Base-by-base conservation (phyloP, 306 rosid genomes). In the Inga leiocalycina region DNA sequence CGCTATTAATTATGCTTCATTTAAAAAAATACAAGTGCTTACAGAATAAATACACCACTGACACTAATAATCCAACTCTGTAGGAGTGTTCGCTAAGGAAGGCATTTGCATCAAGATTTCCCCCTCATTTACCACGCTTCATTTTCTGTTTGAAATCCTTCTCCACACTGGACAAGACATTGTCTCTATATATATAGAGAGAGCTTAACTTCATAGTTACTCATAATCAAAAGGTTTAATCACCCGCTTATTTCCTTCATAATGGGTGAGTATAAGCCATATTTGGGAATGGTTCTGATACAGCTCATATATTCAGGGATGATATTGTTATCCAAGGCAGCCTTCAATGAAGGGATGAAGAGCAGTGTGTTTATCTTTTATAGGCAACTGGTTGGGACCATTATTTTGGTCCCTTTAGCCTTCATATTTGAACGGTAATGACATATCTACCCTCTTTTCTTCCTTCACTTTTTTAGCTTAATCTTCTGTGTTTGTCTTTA, bases 291-390 rank as follows among this genome's bases (percentile, higher is more conserved):
- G 81, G 14, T 90, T 73, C 41, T 84, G 22, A 74, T 84, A 22
- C 97, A 90, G 79, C 16, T 85, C 15, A 88, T 88, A 71, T 90
- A 71, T 74, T 74, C 94, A 0, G 92, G 91, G 14, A 76, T 89
- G 86, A 84, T 85, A 56, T 78, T 91, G 80, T 68, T 92, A 66
- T 82, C 92, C 4, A 92, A 91, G 75, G 90, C 97, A 0, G 94
- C 74, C 34, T 84, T 92, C 15, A 89, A 90, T 17, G 75, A 34
- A 0, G 94, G 94, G 43, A 89, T 85, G 89, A 89, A 84, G 49
- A 71, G 82, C 5, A 84, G 12, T 20, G 86, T 91, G 49, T 91
- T 89, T 70, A 84, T 84, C 64, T 89, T 87, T 64, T 89, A 91
- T 61, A 85, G 92, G 81, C 94, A 89, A 81, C 5, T 86, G 0